Evolutionary conservation across 352 stramenopile genomes (phyloP).

Genomic region (Globisporangium megalacanthum): DNA sequence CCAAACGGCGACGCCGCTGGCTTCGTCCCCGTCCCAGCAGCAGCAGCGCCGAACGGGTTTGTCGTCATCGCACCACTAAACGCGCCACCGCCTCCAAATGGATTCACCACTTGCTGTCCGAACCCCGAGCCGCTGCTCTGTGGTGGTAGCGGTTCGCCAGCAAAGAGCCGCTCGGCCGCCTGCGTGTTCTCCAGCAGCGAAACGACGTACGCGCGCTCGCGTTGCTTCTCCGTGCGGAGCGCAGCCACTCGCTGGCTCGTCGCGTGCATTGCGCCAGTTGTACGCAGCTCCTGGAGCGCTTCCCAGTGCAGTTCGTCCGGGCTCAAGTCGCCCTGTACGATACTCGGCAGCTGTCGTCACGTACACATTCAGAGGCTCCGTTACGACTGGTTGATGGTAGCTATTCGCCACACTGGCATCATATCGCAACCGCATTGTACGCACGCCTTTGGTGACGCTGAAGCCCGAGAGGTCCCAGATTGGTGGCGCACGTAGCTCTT

Average conservation of each 20-base stretch:
- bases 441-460: conserved; percentile 52
- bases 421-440: conserved; percentile 8
- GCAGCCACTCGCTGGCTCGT: conserved; percentile 35
- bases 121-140: conserved; percentile 7
- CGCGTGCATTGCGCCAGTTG: conserved; percentile 30
- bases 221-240: conserved; percentile 40
- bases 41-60: background rate
- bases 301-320: conserved; percentile 58
- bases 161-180: conserved; percentile 46
- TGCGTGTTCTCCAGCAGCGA: conserved; percentile 40
- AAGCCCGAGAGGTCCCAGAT: conserved; percentile 67
- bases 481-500: conserved; percentile 47
- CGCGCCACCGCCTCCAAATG: conserved; percentile 14
- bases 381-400: too few species aligned
- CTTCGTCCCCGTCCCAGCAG: background rate
- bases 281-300: conserved; percentile 53
- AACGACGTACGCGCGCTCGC: conserved; percentile 40
- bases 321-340: conserved; percentile 56
- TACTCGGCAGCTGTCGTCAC: conserved; percentile 34
- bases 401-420: too few species aligned
- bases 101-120: conserved; percentile 5
- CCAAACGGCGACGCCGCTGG: conserved; percentile 4
- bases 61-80: conserved; percentile 4
- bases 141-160: conserved; percentile 32
- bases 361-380: background rate